phyloP scores from a whole-genome alignment of 192 early-diverging fungal genomes.

The Coemansia reversa region DNA sequence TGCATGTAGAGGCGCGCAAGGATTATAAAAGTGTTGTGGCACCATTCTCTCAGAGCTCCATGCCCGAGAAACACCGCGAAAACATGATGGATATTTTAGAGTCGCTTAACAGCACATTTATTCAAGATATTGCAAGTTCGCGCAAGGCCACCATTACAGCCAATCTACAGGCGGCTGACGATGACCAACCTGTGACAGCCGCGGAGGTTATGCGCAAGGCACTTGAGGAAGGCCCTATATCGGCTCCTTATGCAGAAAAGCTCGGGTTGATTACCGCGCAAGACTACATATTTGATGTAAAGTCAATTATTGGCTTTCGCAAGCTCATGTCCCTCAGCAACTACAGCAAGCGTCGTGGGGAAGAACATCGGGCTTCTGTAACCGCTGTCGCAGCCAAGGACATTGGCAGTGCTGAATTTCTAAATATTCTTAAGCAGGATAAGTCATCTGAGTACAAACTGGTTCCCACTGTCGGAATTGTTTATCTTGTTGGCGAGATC shows the following conservation, averaged over 20 bases:
- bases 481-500: constrained; percentile 62
- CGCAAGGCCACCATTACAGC: constrained; percentile 24
- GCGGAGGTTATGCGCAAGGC: constrained; percentile 49
- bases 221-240: constrained; percentile 60
- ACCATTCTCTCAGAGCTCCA: constrained; percentile 54
- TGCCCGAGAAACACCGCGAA: constrained; percentile 57
- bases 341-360: not conserved
- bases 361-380: too few species aligned
- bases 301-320: constrained; percentile 38
- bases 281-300: constrained; percentile 53
- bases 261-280: constrained; percentile 58
- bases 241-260: constrained; percentile 52
- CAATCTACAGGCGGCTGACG: not conserved
- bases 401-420: too few species aligned
- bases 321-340: constrained; percentile 10
- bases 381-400: too few species aligned
- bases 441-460: too few species aligned
- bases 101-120: constrained; percentile 58
- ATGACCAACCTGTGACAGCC: not conserved
- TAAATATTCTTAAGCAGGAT: constrained; percentile 1
- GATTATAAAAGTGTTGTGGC: constrained; percentile 62
- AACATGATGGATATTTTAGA: constrained; percentile 57
- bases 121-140: constrained; percentile 54
- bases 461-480: constrained; percentile 59
- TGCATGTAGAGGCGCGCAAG: constrained; percentile 57